These are phyloP conservation scores for Hyphodiscus hymeniophilus DNA, from an alignment of 495 filamentous ascomycete genomes.

Conservation along the genomic window DNA sequence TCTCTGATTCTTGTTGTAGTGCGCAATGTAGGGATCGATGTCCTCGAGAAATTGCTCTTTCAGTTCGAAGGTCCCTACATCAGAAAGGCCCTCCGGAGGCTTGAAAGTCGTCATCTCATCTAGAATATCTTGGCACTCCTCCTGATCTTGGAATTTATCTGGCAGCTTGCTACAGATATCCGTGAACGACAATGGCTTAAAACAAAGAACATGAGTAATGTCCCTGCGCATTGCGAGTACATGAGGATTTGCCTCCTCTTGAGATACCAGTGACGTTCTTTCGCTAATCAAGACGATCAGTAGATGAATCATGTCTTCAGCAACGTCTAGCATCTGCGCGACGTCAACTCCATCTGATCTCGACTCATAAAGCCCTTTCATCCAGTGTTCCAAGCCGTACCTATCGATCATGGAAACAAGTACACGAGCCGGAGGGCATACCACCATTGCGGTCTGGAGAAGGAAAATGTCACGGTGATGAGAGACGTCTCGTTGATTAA, in stretches of 20 bases:
- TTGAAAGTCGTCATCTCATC: constrained; percentile 84
- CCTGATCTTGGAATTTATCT: constrained; percentile 75
- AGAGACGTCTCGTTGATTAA: constrained; percentile 78
- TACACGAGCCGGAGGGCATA: constrained; percentile 75
- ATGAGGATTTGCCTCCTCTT: constrained; percentile 55
- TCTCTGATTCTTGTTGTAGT: constrained; percentile 94
- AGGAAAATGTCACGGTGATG: constrained; percentile 95
- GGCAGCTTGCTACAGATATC: constrained; percentile 74
- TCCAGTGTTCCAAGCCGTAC: constrained; percentile 86
- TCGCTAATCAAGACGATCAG: constrained; percentile 88
- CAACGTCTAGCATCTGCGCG: constrained; percentile 76
- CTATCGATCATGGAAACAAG: constrained; percentile 87
- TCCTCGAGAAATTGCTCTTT: constrained; percentile 76
- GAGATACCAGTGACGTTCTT: constrained; percentile 66
- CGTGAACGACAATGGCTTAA: constrained; percentile 90
- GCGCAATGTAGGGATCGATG: constrained; percentile 88
- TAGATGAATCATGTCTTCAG: constrained; percentile 92
- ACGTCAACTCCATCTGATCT: constrained; percentile 66
- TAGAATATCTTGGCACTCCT: constrained; percentile 73
- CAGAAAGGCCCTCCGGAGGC: constrained; percentile 80
- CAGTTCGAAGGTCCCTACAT: constrained; percentile 88
- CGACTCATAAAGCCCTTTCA: constrained; percentile 67
- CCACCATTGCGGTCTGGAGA: constrained; percentile 80
- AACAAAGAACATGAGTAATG: constrained; percentile 89
- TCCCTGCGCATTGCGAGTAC: constrained; percentile 72